These are phyloP conservation scores for Neurospora sp. DNA, from an alignment of 495 filamentous ascomycete species.

Conservation along the genomic window DNA sequence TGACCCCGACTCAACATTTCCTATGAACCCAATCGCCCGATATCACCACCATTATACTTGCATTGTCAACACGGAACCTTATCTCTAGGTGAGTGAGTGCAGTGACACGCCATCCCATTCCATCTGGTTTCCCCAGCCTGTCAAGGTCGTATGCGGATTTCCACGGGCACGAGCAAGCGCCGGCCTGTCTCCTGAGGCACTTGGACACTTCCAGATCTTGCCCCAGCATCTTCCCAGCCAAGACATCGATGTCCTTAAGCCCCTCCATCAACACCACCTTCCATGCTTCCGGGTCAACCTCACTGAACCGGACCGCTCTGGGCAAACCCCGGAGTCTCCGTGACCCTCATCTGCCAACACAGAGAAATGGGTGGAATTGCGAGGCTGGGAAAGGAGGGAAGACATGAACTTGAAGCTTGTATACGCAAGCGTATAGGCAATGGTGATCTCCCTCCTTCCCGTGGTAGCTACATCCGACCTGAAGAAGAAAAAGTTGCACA, in stretches of 20 bases:
- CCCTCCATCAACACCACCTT: not conserved
- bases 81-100: not conserved
- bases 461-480: constrained; percentile 6
- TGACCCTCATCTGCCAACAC: not conserved
- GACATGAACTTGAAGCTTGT: not conserved
- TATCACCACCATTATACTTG: not conserved
- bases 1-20: not conserved
- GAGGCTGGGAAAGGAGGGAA: not conserved
- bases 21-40: not conserved
- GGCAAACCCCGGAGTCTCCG: not conserved
- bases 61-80: not conserved
- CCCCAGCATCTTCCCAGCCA: not conserved
- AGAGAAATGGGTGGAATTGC: not conserved
- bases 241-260: not conserved
- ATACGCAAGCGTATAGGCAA: no score
- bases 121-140: not conserved
- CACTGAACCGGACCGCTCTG: not conserved
- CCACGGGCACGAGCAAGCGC: not conserved
- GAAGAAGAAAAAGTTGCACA: not conserved
- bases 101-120: not conserved
- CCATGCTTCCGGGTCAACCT: not conserved
- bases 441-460: constrained; percentile 3
- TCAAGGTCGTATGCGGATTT: not conserved
- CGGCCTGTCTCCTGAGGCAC: not conserved
- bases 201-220: not conserved